These are phyloP conservation scores for Spencermartinsiella ligniputridi DNA, from an alignment of 1,139 yeast genomes.

Conservation along the genomic window DNA sequence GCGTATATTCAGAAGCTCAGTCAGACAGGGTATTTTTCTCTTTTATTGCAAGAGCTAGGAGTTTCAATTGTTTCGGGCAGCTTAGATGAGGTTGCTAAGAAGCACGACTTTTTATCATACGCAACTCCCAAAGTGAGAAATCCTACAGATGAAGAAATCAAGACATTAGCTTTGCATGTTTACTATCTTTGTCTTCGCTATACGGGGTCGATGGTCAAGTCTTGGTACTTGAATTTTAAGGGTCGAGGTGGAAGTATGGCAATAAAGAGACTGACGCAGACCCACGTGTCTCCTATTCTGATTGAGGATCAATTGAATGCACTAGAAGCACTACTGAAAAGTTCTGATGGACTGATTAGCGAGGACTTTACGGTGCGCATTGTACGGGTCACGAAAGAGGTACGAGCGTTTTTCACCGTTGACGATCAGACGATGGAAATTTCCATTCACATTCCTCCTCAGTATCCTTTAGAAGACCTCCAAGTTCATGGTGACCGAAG, in stretches of 20 bases:
- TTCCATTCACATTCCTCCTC: conserved; percentile 62
- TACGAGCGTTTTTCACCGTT: conserved; percentile 67
- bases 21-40: conserved; percentile 40
- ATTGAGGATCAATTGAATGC: conserved; percentile 54
- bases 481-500: conserved; percentile 72
- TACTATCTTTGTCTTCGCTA: conserved; percentile 53
- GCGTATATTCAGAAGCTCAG: conserved; percentile 57
- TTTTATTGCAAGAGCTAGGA: conserved; percentile 1
- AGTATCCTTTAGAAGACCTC: conserved; percentile 72
- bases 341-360: conserved; percentile 35
- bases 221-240: conserved; percentile 65
- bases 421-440: conserved; percentile 89
- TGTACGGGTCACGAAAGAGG: conserved; percentile 60
- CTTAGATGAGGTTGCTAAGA: not conserved
- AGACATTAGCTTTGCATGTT: conserved; percentile 42
- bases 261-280: conserved; percentile 60
- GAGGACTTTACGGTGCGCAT: conserved; percentile 61
- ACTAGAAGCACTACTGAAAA: conserved; percentile 37
- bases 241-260: conserved; percentile 52
- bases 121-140: conserved; percentile 1
- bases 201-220: conserved; percentile 63
- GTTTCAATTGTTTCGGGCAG: not conserved
- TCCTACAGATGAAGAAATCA: conserved; percentile 30
- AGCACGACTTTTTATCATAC: not conserved
- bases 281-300: conserved; percentile 59